Base-by-base conservation (phyloP, 129 eudicot genomes). In the Pittosporum tobira region DNA sequence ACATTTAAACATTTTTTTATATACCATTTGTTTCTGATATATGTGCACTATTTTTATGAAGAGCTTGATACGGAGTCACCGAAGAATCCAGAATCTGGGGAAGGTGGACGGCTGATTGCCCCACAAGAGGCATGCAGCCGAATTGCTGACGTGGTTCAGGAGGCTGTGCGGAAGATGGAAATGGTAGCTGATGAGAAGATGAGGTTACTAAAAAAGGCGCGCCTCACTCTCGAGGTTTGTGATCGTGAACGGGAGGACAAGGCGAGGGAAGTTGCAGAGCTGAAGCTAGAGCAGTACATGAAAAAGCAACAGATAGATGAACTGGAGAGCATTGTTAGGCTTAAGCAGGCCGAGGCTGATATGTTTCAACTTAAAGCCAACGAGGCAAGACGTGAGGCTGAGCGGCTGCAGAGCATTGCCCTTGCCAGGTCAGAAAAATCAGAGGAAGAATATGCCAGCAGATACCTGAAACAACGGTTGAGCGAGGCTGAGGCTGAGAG, bases 311-410 rank as follows among this genome's bases (percentile, higher is more conserved):
- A 73, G 47, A 73, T 73, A 44, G 74, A 73, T 22, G 79, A 73
- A 61, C 62, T 73, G 24, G 79, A 73, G 46, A 67, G 79, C 54
- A 67, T 73, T 34, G 79, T 73, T 15, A 67, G 72, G 57, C 79
- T 73, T 62, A 73, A 73, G 51, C 74, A 73, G 49, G 79, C 74
- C 5, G 79, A 73, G 46, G 79, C 79, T n/a, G 79, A 67, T 34
- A 73, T 73, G 79, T 73, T 73, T 34, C 67, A 73, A 61, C 73
- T 73, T 19, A 73, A 73, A 50, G 79, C 79, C 16, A 53, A 59
- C 28, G 79, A 73, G 63, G 73, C 74, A 10, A 73, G 79, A 50
- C 48, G 74, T 18, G 79, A 73, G 30, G 74, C 70, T 18, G 73
- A 73, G 59, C 62, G 55, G 79, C 65, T 73, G 3, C 74, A 73